A percentile compares a stretch with the other conserved stretches of the same genome.
Conservation (phyloP, 495 filamentous ascomycete genomes). For the Penicillium fimorum region DNA sequence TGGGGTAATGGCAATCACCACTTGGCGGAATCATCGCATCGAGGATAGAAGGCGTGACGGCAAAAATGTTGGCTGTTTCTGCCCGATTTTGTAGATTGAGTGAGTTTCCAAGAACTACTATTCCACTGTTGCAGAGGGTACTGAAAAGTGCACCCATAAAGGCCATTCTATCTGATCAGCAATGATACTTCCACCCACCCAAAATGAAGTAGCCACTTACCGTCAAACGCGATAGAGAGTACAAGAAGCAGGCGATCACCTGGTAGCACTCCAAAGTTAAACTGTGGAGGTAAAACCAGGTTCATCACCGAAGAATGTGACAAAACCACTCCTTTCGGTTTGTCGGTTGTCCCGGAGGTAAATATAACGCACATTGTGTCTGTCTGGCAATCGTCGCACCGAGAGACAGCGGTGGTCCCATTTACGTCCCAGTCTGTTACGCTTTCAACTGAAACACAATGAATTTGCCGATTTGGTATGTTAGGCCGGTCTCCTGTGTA, state of each 20-base stretch:
- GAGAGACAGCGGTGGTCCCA: not conserved
- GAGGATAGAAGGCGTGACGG: slow-evolving; percentile 17
- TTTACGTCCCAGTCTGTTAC: not conserved
- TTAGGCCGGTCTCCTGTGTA: slow-evolving; percentile 1
- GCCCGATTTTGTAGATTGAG: slow-evolving; percentile 11
- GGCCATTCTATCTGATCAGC: not conserved
- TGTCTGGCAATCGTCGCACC: not conserved
- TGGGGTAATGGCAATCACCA: slow-evolving; percentile 1
- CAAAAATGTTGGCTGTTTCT: slow-evolving; percentile 15
- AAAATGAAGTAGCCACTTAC: slow-evolving; percentile 4
- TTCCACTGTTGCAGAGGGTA: slow-evolving; percentile 3
- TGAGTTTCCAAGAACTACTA: slow-evolving; percentile 1
- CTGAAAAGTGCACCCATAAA: slow-evolving; percentile 7
- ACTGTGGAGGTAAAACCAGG: not conserved
- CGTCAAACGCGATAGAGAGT: slow-evolving; percentile 6
- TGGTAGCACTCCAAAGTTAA: not conserved
- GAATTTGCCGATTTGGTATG: not conserved
- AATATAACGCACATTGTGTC: slow-evolving; percentile 8
- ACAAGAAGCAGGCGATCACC: slow-evolving; percentile 4
- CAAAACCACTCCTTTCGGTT: slow-evolving; percentile 4
- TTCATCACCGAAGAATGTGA: not conserved
- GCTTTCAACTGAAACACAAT: not conserved
- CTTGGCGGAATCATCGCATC: slow-evolving; percentile 1
- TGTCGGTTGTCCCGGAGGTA: slow-evolving; percentile 8
- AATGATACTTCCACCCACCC: not conserved